Evolutionary conservation across 805 yeast species (phyloP), one percentile per base, ranked within the genome.

Genomic region (Komagataella populi): DNA sequence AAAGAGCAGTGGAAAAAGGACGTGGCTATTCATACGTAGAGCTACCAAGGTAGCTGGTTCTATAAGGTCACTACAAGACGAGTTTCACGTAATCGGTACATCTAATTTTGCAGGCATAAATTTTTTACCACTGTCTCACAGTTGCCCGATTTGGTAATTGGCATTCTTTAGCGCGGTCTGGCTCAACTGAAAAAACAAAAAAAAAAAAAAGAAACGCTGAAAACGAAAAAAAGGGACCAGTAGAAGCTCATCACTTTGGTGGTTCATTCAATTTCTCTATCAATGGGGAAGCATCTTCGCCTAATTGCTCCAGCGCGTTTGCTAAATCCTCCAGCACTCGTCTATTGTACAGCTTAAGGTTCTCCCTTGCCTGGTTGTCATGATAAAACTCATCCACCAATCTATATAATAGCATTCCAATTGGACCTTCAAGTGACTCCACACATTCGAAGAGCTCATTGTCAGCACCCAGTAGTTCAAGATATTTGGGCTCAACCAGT

Each of bases 401-500:
- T 30, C 39, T 30, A 30, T 30, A 14, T 10, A 30, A 12, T 8
- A 30, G 39, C 39, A 30, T 30, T 30, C 39, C 39, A 30, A 30
- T 30, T 30, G 39, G 39, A 30, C 39, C 39, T 30, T 30, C 39
- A 3, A 30, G 39, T 10, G 39, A 12, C 14, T 30, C 14, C n/a
- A 30, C 39, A 30, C 39, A 30, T 14, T 30, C 39, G 8, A 30
- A 30, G 4, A 30, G 39, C 14, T 8, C n/a, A 8, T 45, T 44
- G 17, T 36, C 45, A 16, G 23, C 44, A 23, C 51, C 46, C 17
- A 57, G 43, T 7, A 45, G 39, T 12, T 51, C 46, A 44, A 60
- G 49, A 46, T 58, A 60, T 65, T 66, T 63, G 1, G 64, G 61
- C 44, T 81, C 84, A 18, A 78, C 53, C 0, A 71, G 58, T 52